Base-by-base conservation (phyloP, 1,284 basidiomycete genomes). In the Grifola frondosa region DNA sequence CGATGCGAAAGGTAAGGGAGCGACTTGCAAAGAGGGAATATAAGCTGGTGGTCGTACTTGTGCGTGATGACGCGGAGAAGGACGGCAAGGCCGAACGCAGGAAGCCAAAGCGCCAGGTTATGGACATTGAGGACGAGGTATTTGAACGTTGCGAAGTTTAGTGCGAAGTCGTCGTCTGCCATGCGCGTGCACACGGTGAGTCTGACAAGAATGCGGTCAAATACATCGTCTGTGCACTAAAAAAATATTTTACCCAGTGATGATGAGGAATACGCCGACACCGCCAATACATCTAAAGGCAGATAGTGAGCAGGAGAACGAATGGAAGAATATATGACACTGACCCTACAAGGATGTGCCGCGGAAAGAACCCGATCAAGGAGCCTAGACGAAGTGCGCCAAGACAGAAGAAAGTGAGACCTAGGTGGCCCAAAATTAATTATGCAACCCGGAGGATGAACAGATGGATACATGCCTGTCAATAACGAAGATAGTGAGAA, bases 321-420 rank as follows among this genome's bases (percentile, higher is more conserved):
- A 23, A 16, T 12, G 29, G 11, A n/a, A 8, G 19, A 20, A 17
- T 26, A 5, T 35, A 17, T 41, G 24, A 36, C 75, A 50, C n/a
- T n/a, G 56, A 88, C 75, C 93, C 93, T 10, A 97, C 90, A 8
- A 96, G 76, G 60, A 98, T 97, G 63, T 97, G 95, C 7, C 96
- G 77, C 10, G 96, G 96, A 69, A 99, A 98, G 69, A 98, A 99
- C 0, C 95, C 94, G 42, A 97, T 88, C 23, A 98, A 67, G 5
- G 81, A 76, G 5, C 96, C 96, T 6, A 98, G 75, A 21, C 81
- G 81, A 46, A 97, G 78, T 10, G 78, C 78, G 13, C 96, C 96
- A n/a, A 97, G 77, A 10, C 85, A 60, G 60, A 93, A 84, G 67
- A 97, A 97, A 0, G 90, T 77, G n/a, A 91, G 58, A 22, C 87